Base-by-base conservation (phyloP, 495 filamentous ascomycete species). In the Immersiella caudata region DNA sequence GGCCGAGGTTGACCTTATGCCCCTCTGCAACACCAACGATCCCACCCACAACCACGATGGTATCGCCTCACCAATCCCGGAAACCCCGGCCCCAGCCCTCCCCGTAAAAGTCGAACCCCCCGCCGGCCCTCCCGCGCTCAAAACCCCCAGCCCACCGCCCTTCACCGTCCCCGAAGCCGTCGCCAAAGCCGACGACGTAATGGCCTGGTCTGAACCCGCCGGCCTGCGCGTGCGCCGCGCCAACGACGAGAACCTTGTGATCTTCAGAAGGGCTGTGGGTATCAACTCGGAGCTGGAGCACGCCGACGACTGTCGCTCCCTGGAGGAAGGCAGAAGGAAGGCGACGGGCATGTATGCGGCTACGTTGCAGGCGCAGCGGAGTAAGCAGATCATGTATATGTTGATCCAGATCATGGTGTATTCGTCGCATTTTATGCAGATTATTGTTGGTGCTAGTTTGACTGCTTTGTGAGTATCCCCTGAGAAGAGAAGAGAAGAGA, bases 241-340 rank as follows among this genome's bases (percentile, higher is more conserved):
- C 29, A 83, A 83, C 66, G 78, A 83, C 57, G 80, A 83, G 67
- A 81, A 81, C 66, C 77, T 83, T 5, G 49, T 72, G 29, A 81
- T 83, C 36, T 83, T 81, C 67, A 72, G 80, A 24, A 73, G 72
- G 8, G 80, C 80, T 0, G 66, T 83, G 0, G 80, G 80, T 0
- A 83, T 83, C 71, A 82, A 82, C 70, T 70, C 68, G 22, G 61
- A 67, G 18, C 64, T 73, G 26, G 24, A 66, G 2, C 49, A 52
- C 27, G 62, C 56, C 2, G 62, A 60, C 0, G 75, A 78, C 67
- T 69, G 61, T 26, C 68, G 69, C 1, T 77, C 78, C 0, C 74
- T 83, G 2, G 80, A 83, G 62, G 77, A 79, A 20, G 79, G 79
- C 6, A 79, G 80, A 26, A 66, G 66, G 35, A 61, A 65, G 6